Conservation (phyloP, 495 filamentous ascomycete species). For the Penicillium roqueforti region DNA sequence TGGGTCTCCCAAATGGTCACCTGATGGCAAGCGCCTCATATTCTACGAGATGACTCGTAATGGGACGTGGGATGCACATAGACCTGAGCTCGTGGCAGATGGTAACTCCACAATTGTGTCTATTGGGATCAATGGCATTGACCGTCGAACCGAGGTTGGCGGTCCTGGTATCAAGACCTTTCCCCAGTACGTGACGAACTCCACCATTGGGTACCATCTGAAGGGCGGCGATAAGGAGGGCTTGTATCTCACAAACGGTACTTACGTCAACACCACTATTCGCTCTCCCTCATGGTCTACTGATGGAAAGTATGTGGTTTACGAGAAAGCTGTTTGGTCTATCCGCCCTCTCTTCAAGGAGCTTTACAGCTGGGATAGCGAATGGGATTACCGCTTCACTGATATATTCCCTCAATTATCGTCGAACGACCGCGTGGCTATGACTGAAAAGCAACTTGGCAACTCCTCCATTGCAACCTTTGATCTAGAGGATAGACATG, state of each 20-base stretch:
- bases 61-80: constrained; percentile 27
- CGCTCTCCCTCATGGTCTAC: constrained; percentile 30
- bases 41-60: constrained; percentile 31
- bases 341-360: constrained; percentile 25
- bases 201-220: constrained; percentile 23
- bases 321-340: constrained; percentile 26
- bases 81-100: constrained; percentile 15
- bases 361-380: constrained; percentile 28
- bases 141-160: constrained; percentile 14
- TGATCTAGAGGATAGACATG: constrained; percentile 12
- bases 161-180: constrained; percentile 24
- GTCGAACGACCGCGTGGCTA: constrained; percentile 18
- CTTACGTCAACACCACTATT: constrained; percentile 15
- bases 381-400: constrained; percentile 36
- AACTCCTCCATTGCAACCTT: constrained; percentile 24
- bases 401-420: constrained; percentile 32
- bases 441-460: constrained; percentile 29
- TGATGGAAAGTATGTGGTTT: constrained; percentile 26
- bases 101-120: constrained; percentile 24
- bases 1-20: constrained; percentile 30
- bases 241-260: constrained; percentile 20
- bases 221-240: constrained; percentile 21
- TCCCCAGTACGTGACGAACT: constrained; percentile 23
- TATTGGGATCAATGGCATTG: constrained; percentile 19
- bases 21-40: constrained; percentile 24